These are phyloP conservation scores for Vickermania spadyakhi DNA, from an alignment of 208 protist species.

Conservation along the genomic window DNA sequence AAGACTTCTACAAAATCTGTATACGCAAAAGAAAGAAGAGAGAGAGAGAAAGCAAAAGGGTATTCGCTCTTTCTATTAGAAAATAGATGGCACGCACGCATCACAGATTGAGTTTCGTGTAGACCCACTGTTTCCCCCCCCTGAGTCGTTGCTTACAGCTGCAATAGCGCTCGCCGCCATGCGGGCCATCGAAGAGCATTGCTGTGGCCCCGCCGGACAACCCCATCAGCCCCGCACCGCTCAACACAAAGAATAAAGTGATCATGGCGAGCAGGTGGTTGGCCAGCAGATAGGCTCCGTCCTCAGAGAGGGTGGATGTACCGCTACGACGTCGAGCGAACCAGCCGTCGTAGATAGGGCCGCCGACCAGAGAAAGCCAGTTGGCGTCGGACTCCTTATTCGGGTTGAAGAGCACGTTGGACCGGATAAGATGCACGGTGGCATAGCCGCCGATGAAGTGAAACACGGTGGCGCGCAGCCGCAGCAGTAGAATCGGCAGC, in stretches of 20 bases:
- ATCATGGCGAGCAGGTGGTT: not conserved
- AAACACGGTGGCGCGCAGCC: conserved; percentile 13
- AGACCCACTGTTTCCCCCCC: too few species aligned
- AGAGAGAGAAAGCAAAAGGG: too few species aligned
- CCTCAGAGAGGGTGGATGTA: not conserved
- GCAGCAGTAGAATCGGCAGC: too few species aligned
- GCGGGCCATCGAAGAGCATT: not conserved
- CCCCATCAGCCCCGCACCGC: not conserved
- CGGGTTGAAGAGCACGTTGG: not conserved
- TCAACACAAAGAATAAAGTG: not conserved
- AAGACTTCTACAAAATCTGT: too few species aligned
- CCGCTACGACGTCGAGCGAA: not conserved
- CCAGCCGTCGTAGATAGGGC: not conserved
- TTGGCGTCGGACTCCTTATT: not conserved
- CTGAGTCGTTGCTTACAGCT: too few species aligned
- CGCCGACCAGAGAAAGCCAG: not conserved
- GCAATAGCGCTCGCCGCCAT: conserved; percentile 5
- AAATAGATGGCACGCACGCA: too few species aligned
- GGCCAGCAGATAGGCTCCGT: not conserved
- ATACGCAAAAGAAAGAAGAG: too few species aligned
- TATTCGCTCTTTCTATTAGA: too few species aligned
- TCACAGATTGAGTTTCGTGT: too few species aligned
- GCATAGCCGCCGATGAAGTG: conserved; percentile 19
- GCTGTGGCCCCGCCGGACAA: not conserved
- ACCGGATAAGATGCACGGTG: not conserved